phyloP scores from a whole-genome alignment of 1,139 yeast genomes.

The Candida frijolesensis region DNA sequence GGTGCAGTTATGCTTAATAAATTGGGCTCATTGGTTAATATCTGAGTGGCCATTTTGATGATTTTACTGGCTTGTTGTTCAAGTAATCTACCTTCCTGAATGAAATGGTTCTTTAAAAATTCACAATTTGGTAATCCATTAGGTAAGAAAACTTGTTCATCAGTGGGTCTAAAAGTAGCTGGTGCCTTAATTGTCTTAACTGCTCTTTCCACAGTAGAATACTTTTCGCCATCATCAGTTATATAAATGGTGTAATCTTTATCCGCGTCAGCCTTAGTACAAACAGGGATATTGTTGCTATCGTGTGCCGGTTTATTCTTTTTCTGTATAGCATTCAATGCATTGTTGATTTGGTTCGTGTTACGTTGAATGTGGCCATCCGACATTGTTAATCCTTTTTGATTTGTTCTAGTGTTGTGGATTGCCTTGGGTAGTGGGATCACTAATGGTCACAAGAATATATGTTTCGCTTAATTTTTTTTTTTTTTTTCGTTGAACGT shows the following conservation, averaged over 20 bases:
- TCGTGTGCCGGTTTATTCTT: constrained; percentile 32
- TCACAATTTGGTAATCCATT: constrained; percentile 73
- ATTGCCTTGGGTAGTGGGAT: background rate
- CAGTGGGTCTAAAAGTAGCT: constrained; percentile 63
- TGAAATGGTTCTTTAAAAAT: constrained; percentile 74
- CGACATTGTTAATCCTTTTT: background rate
- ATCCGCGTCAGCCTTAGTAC: constrained; percentile 11
- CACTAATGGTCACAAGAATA: background rate
- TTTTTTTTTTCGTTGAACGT: background rate
- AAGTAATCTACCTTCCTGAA: constrained; percentile 76
- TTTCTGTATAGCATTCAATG: constrained; percentile 69
- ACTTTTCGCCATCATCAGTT: constrained; percentile 68
- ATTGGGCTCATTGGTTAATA: constrained; percentile 76
- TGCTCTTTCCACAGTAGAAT: constrained; percentile 71
- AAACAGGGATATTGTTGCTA: constrained; percentile 8
- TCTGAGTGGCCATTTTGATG: constrained; percentile 64
- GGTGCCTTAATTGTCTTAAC: constrained; percentile 70
- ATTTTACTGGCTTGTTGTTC: constrained; percentile 75
- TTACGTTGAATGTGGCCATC: constrained; percentile 28
- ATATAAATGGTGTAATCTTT: constrained; percentile 58
- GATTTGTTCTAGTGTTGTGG: too few relatives aligned
- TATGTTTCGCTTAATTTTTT: background rate
- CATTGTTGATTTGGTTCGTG: constrained; percentile 69
- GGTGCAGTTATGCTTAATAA: constrained; percentile 86
- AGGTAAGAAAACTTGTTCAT: constrained; percentile 63